Base-by-base conservation (phyloP, 1,284 basidiomycete genomes). In the Amylostereum areolatum region DNA sequence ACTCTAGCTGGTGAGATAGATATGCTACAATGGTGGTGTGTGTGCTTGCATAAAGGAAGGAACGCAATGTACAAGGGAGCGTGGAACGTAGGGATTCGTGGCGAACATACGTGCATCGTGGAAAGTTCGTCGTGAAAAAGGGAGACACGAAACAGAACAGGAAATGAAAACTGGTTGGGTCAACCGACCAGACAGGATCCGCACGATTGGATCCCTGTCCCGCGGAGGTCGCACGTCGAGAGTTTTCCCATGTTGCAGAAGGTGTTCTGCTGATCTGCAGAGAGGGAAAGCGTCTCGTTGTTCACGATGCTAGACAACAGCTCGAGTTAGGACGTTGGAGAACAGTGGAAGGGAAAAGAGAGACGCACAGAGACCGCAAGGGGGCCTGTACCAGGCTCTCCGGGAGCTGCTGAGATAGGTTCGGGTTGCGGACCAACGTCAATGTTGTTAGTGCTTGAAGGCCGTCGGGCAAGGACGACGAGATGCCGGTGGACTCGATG, bases 401-500 rank as follows among this genome's bases (percentile, higher is more conserved):
- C 2, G 76, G 73, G 41, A 78, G 59, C 4, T 59, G 51, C n/a
- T 59, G 54, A n/a, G 68, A 70, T 65, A 79, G 69, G 39, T 71
- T 58, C n/a, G 62, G 54, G 57, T 79, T 79, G 56, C 67, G 66
- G 29, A 73, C 64, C 24, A 79, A 61, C 5, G 66, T 66, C 29
- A 79, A 55, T 27, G 71, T 66, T 3, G 66, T 66, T n/a, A 79
- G 52, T 11, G 59, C 64, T 30, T 62, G 64, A 30, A 70, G 54
- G 2, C 65, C 58, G 48, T 70, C 60, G 2, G 69, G 68, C n/a
- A 75, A 52, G 10, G 41, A 43, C 10, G 66, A 55, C 12, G 62
- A 63, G 36, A 80, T 64, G 1, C 66, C 67, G 2, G 77, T 80
- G 1, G 71, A 69, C 59, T 78, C 68, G 4, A 78, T 59, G 50